Base-by-base conservation (phyloP, 768 basidiomycete species). In the Leccinum ochraceum region DNA sequence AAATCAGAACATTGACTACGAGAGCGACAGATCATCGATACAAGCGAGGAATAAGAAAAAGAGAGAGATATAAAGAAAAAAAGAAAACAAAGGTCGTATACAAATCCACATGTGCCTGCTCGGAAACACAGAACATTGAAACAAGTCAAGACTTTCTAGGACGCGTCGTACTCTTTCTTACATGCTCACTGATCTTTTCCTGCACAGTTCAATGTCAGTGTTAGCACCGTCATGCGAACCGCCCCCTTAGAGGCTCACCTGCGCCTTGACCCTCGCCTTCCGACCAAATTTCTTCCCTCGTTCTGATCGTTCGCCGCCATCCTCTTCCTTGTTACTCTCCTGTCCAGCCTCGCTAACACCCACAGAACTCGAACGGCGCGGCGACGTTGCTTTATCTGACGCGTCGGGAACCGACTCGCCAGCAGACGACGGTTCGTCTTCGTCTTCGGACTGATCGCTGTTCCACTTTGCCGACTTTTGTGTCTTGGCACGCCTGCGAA, bases 351-450 rank as follows among this genome's bases (percentile, higher is more conserved):
- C 75, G 24, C 80, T 81, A 32, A 71, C 70, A 56, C 44, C 44
- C 10, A 81, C 81, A 59, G 78, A 79, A 60, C 71, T 74, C 1
- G 69, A 65, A 0, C 69, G 56, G 53, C 65, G 53, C 44, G 61
- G 67, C 2, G 67, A 67, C 56, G 64, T 71, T 22, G 58, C 70
- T 17, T 57, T 60, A 10, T 63, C 63, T 42, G 75, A 26, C 81
- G 79, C 64, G 83, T 87, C 49, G 78, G 59, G 66, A 78, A 83
- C 46, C 69, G 71, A 56, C 66, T 59, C 51, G 7, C 56, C 68
- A 17, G 67, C 74, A 30, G 70, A 66, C 17, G 69, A 56, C 11
- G 53, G 20, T 49, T 65, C 61, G 53, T 74, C 73, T 60, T 74
- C 72, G 14, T 66, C 64, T 54, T 74, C 72, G 16, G 74, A 74